Evolutionary conservation across 1,284 basidiomycete genomes (phyloP).

Genomic region (Macrocystidia cucumis): DNA sequence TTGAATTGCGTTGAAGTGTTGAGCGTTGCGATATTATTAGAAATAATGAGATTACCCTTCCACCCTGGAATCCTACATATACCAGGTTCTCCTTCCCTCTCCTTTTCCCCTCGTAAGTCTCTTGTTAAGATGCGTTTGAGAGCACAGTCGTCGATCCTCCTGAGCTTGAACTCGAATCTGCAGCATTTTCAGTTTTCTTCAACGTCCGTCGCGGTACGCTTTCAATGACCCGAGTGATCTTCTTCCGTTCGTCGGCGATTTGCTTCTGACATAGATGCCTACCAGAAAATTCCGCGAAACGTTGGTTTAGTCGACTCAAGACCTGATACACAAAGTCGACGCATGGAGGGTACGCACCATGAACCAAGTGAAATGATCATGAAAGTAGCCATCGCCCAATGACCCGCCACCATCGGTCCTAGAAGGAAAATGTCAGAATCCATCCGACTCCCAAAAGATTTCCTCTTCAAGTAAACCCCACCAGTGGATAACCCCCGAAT

Average conservation of each 20-base stretch:
- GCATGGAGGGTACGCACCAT: conserved; percentile 23
- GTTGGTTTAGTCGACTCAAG: too few relatives aligned
- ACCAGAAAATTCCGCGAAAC: conserved; percentile 3
- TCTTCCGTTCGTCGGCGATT: conserved; percentile 43
- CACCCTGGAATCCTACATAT: too few relatives aligned
- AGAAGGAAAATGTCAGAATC: neutral
- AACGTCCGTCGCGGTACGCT: conserved; percentile 47
- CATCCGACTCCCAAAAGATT: neutral
- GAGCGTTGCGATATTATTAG: too few relatives aligned
- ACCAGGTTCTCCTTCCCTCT: too few relatives aligned
- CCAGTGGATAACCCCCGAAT: conserved; percentile 35
- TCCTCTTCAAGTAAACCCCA: conserved; percentile 16
- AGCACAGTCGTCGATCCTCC: too few relatives aligned
- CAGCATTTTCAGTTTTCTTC: conserved; percentile 29
- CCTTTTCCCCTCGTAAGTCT: too few relatives aligned
- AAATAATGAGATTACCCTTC: too few relatives aligned
- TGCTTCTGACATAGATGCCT: conserved; percentile 61
- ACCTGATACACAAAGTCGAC: conserved; percentile 4
- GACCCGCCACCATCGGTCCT: conserved; percentile 36
- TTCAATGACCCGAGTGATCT: conserved; percentile 51
- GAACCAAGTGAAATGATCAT: conserved; percentile 32
- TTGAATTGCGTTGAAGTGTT: too few relatives aligned
- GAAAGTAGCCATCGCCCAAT: conserved; percentile 40
- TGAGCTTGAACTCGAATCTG: too few relatives aligned
- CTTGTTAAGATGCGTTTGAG: too few relatives aligned